phyloP scores from a whole-genome alignment of 257 asterid genomes.

The Fraxinus pennsylvanica region DNA sequence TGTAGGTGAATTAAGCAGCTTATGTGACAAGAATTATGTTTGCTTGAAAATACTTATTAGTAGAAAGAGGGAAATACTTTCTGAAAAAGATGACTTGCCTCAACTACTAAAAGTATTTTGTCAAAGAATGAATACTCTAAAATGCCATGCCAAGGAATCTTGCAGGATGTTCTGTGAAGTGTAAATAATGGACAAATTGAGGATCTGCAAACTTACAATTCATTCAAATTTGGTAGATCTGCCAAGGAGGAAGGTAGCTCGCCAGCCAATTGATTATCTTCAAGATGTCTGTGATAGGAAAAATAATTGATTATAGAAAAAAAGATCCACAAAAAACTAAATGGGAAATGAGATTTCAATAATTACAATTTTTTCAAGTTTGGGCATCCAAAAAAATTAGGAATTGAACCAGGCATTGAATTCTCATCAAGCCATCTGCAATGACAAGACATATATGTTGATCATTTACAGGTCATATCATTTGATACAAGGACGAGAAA shows the following conservation, averaged over 20 bases:
- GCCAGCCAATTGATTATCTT: conserved; percentile 74
- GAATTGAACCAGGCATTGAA: conserved; percentile 78
- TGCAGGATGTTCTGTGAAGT: not conserved
- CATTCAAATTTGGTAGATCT: conserved; percentile 63
- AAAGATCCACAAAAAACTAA: conserved; percentile 3
- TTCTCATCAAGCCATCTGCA: conserved; percentile 94
- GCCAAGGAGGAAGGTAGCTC: conserved; percentile 74
- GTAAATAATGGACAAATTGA: not conserved
- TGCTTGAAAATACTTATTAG: no score
- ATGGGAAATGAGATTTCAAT: conserved; percentile 6
- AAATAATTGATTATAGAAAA: conserved; percentile 14
- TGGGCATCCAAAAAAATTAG: conserved; percentile 89
- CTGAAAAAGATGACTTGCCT: not conserved
- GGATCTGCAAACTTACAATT: conserved; percentile 67
- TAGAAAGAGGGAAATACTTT: no score
- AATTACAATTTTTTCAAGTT: conserved; percentile 69
- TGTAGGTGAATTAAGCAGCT: not conserved
- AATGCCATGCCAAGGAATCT: not conserved
- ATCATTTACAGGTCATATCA: conserved; percentile 10
- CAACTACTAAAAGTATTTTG: not conserved
- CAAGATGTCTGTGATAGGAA: conserved; percentile 71
- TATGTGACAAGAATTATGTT: no score
- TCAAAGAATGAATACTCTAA: not conserved
- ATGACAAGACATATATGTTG: conserved; percentile 14
- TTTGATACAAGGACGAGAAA: conserved; percentile 4